Conservation (phyloP, 306 rosid species). For the Malus asiatica region DNA sequence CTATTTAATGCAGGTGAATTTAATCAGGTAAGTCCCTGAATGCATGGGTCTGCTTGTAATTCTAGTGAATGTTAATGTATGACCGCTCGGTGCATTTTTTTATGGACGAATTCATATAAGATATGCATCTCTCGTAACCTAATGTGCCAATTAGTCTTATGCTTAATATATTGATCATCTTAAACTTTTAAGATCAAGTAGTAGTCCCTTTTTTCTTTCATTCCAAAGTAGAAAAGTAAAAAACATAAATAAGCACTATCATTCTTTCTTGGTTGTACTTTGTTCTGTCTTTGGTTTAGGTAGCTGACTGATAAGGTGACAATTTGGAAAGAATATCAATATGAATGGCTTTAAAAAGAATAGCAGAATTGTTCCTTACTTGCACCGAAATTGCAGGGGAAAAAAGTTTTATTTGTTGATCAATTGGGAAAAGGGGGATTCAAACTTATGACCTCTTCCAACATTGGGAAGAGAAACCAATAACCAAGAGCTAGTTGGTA, state of each 20-base stretch:
- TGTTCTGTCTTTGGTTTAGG: not conserved
- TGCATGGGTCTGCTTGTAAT: slow-evolving; percentile 8
- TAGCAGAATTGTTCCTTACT: not conserved
- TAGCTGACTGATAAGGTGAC: not conserved
- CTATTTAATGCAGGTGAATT: slow-evolving; percentile 88
- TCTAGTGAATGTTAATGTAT: not conserved
- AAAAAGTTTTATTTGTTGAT: not conserved
- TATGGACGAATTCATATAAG: not conserved
- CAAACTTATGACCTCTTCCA: no score
- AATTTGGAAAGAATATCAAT: not conserved
- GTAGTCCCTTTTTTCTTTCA: not conserved
- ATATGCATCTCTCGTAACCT: not conserved
- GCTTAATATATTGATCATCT: not conserved
- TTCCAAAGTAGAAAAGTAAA: not conserved
- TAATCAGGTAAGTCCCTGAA: slow-evolving; percentile 67
- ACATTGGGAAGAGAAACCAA: no score
- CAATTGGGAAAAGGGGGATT: no score
- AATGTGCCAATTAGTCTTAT: not conserved
- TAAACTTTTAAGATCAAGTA: not conserved
- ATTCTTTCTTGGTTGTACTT: not conserved
- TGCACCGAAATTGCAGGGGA: not conserved
- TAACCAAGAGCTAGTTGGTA: no score
- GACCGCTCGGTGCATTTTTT: not conserved
- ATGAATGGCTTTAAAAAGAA: not conserved
- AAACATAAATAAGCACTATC: not conserved